These are phyloP conservation scores for Fusarium sp. DNA, from an alignment of 2,329 filamentous ascomycete genomes.

Conservation along the genomic window DNA sequence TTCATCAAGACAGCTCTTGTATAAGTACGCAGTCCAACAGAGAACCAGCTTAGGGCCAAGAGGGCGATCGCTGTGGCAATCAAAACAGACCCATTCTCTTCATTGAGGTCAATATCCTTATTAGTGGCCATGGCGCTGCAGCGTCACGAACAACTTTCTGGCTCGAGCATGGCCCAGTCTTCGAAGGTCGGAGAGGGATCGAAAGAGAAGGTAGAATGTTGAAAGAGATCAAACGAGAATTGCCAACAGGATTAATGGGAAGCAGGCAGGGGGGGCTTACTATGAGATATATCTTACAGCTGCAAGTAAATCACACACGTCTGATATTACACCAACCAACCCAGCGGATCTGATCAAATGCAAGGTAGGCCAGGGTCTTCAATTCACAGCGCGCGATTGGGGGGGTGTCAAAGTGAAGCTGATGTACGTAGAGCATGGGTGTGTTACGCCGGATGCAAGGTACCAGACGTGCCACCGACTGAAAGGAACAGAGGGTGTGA, in stretches of 20 bases:
- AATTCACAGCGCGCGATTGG: slow-evolving; percentile 9
- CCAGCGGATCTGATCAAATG: slow-evolving; percentile 15
- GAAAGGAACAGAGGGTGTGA: slow-evolving; percentile 24
- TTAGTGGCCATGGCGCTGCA: slow-evolving; percentile 47
- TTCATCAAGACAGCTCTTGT: slow-evolving; percentile 57
- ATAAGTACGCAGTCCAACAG: slow-evolving; percentile 57
- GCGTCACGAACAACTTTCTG: slow-evolving; percentile 32
- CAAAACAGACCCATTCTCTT: slow-evolving; percentile 54
- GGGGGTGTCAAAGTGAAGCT: slow-evolving; percentile 22
- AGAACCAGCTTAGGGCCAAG: slow-evolving; percentile 55
- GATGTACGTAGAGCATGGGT: slow-evolving; percentile 26
- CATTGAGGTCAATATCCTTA: slow-evolving; percentile 48
- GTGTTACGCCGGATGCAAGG: slow-evolving; percentile 40
- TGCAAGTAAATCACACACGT: slow-evolving; percentile 17
- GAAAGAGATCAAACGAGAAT: background rate
- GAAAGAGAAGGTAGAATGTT: background rate
- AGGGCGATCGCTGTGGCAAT: slow-evolving; percentile 52
- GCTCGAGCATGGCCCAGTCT: slow-evolving; percentile 36
- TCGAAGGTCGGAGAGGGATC: background rate
- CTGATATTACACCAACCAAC: slow-evolving; percentile 11
- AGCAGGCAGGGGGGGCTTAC: slow-evolving; percentile 10
- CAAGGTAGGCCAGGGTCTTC: slow-evolving; percentile 20
- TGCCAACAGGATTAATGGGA: slow-evolving; percentile 1
- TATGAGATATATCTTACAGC: slow-evolving; percentile 36
- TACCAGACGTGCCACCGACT: slow-evolving; percentile 28